phyloP scores from a whole-genome alignment of 495 filamentous ascomycete genomes.

The Penicillium atrosanguineum region DNA sequence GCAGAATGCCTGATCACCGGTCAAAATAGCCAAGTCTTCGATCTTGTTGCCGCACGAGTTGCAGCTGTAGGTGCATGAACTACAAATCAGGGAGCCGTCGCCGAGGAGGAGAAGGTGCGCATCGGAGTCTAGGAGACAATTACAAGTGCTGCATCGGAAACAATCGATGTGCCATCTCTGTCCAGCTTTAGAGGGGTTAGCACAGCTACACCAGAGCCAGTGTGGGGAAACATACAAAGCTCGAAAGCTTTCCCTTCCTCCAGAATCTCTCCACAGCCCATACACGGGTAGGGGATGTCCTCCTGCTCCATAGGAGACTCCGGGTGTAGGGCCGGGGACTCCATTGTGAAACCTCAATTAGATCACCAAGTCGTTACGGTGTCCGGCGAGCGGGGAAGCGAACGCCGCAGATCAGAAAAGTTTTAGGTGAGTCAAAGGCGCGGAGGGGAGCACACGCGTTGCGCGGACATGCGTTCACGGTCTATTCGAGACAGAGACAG shows the following conservation, averaged over 20 bases:
- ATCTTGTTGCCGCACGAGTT: conserved; percentile 97
- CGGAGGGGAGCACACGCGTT: background rate
- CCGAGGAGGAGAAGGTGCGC: conserved; percentile 96
- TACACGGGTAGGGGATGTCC: conserved; percentile 86
- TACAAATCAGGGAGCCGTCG: conserved; percentile 97
- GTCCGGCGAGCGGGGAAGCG: conserved; percentile 1
- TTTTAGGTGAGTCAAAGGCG: conserved; percentile 2
- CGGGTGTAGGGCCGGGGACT: conserved; percentile 56
- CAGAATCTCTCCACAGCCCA: conserved; percentile 97
- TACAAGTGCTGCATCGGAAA: conserved; percentile 97
- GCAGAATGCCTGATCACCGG: conserved; percentile 98
- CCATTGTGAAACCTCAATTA: conserved; percentile 30
- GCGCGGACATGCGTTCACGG: conserved; percentile 3
- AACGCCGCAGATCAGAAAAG: background rate
- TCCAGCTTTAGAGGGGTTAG: conserved; percentile 61
- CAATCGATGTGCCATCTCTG: conserved; percentile 99
- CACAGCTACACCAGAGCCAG: conserved; percentile 4
- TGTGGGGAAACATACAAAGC: conserved; percentile 66
- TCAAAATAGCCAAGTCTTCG: conserved; percentile 95
- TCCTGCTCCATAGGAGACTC: conserved; percentile 86
- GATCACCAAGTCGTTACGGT: conserved; percentile 1
- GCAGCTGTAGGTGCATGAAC: conserved; percentile 99
- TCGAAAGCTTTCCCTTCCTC: conserved; percentile 99
- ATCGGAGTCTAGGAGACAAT: conserved; percentile 93
- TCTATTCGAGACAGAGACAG: background rate